Base-by-base conservation (phyloP, 1,284 basidiomycete genomes). In the Tranzscheliella williamsii region DNA sequence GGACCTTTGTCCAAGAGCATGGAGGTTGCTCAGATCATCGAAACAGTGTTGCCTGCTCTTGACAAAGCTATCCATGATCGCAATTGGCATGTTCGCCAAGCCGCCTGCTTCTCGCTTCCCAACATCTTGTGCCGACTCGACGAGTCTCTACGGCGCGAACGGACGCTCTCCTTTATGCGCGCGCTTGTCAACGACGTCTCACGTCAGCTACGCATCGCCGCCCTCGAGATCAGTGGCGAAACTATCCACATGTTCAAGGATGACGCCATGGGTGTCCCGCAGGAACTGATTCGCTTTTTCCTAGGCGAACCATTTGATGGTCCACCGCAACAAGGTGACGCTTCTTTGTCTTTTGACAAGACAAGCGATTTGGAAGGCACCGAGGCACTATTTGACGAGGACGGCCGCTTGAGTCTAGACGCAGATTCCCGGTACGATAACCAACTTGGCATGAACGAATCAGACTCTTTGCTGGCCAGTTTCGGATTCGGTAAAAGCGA, bases 181-280 rank as follows among this genome's bases (percentile, higher is more conserved):
- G 46, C 62, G 1, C 84, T 95, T 18, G 83, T 86, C n/a, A 78
- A 78, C 18, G 90, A 93, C 72, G 82, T 84, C 24, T 83, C 84
- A 18, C 79, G 84, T 5, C 82, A 85, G 16, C 91, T 96, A 17
- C 86, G 90, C 21, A 84, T 85, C 17, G 89, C 90, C 1, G 85
- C 89, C 2, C 83, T 96, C 26, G 92, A 97, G 75, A 84, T 90
- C 26, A 84, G 96, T 6, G 94, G 93, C 5, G 93, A 97, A 77
- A 85, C 93, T 20, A 85, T 97, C 58, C 86, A 90, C 76, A 85
- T 90, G 5, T 98, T 98, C 76, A 82, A 84, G 44, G 80, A 84
- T 17, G 84, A 86, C 65, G 72, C 78, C 0, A 47, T 62, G 4
- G 80, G 82, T 7, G 81, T 79, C 15, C 93, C 93, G 1, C 76